Evolutionary conservation across 495 filamentous ascomycete species (phyloP).

Genomic region (Coniosporium apollinis): DNA sequence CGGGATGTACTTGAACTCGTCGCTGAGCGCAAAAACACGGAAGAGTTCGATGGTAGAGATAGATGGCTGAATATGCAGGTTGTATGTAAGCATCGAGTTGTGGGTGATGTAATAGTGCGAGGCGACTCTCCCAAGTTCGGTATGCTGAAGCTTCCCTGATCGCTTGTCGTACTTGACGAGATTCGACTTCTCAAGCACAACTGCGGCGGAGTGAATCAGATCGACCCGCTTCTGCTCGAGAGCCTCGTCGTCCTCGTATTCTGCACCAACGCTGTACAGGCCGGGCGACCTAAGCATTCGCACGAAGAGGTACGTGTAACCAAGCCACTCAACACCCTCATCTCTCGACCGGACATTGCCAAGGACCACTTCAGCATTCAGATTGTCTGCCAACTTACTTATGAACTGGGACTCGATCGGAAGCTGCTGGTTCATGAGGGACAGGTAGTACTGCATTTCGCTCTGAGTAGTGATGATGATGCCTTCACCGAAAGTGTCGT

Average conservation of each 20-base stretch:
- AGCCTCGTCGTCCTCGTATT: constrained; percentile 82
- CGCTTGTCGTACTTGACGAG: constrained; percentile 93
- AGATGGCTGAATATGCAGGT: constrained; percentile 82
- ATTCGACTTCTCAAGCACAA: constrained; percentile 69
- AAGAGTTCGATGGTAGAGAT: constrained; percentile 89
- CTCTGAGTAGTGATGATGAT: constrained; percentile 94
- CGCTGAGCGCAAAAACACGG: constrained; percentile 91
- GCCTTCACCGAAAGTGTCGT: constrained; percentile 92
- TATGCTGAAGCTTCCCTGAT: constrained; percentile 72
- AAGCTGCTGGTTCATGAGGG: constrained; percentile 88
- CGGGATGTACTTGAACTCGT: constrained; percentile 98
- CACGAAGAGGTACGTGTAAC: constrained; percentile 96
- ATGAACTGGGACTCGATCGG: constrained; percentile 95
- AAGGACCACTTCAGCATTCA: constrained; percentile 93
- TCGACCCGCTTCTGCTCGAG: constrained; percentile 95
- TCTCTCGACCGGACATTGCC: constrained; percentile 87
- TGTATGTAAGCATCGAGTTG: constrained; percentile 91
- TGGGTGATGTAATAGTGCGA: constrained; percentile 98
- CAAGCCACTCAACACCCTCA: constrained; percentile 95
- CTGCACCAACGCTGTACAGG: constrained; percentile 85
- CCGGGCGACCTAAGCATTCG: constrained; percentile 94
- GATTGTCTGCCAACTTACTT: constrained; percentile 83
- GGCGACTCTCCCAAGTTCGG: constrained; percentile 85
- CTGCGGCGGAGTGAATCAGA: constrained; percentile 84
- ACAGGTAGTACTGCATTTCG: constrained; percentile 94